phyloP scores from a whole-genome alignment of 768 basidiomycete genomes.

The Aureoboletus auriporus region DNA sequence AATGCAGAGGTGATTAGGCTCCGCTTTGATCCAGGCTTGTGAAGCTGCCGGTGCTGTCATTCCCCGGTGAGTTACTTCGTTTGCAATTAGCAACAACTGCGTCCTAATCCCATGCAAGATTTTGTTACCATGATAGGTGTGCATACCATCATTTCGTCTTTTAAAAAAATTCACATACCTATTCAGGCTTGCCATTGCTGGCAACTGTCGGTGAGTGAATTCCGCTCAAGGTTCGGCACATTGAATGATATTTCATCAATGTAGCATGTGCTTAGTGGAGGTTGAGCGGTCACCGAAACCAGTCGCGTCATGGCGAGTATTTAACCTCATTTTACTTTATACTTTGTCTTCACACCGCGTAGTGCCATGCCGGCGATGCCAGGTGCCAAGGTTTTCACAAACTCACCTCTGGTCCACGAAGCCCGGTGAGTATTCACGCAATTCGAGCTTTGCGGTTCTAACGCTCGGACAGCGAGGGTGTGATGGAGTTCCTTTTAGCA shows the following conservation, averaged over 20 bases:
- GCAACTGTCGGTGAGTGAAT: constrained; percentile 82
- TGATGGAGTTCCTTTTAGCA: constrained; percentile 97
- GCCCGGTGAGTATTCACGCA: constrained; percentile 52
- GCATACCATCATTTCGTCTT: constrained; percentile 8
- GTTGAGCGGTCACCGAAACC: constrained; percentile 95
- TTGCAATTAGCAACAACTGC: not conserved
- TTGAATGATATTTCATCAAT: constrained; percentile 3
- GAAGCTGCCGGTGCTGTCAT: constrained; percentile 82
- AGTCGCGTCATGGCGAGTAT: constrained; percentile 82
- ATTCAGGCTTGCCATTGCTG: constrained; percentile 88
- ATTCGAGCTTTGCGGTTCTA: constrained; percentile 1
- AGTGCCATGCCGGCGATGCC: constrained; percentile 99
- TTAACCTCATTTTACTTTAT: not conserved
- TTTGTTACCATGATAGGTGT: constrained; percentile 84
- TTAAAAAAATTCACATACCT: not conserved
- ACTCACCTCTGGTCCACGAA: constrained; percentile 87
- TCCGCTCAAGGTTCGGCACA: constrained; percentile 2
- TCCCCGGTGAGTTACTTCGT: constrained; percentile 53
- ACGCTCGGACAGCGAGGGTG: constrained; percentile 68
- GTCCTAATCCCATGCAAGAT: constrained; percentile 40
- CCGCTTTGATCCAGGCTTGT: constrained; percentile 95
- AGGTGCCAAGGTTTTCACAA: constrained; percentile 88
- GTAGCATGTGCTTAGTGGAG: constrained; percentile 97
- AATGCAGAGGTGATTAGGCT: constrained; percentile 46
- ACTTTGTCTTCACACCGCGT: constrained; percentile 2